Conservation (phyloP, 2,329 filamentous ascomycete species). For the Pestalotiopsis sp. region DNA sequence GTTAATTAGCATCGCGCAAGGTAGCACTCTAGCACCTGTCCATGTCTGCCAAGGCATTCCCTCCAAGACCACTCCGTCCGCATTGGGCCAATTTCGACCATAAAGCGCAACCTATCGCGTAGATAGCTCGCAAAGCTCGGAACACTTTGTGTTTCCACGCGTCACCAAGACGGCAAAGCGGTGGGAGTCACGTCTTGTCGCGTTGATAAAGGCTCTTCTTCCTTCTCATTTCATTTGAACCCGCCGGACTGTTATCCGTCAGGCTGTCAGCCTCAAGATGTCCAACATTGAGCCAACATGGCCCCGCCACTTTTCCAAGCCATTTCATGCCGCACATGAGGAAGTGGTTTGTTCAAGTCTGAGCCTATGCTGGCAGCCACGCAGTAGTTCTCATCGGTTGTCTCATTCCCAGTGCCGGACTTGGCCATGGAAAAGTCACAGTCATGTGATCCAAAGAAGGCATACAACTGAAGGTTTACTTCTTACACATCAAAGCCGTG, state of each 20-base stretch:
- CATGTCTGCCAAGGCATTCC: background rate
- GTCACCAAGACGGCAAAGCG: constrained; percentile 19
- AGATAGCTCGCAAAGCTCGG: background rate
- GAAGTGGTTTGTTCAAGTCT: background rate
- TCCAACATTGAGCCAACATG: background rate
- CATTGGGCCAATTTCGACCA: constrained; percentile 7
- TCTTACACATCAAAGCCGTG: background rate
- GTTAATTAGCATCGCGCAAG: constrained; percentile 15
- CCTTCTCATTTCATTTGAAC: background rate
- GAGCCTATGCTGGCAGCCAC: background rate
- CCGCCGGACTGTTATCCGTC: background rate
- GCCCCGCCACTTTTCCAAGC: background rate
- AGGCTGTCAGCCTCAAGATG: background rate
- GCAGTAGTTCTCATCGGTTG: background rate
- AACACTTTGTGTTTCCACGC: constrained; percentile 27
- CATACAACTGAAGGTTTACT: background rate
- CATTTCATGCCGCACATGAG: background rate
- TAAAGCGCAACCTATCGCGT: constrained; percentile 14
- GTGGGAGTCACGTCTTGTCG: constrained; percentile 24
- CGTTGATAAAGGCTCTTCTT: constrained; percentile 23
- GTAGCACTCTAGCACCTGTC: background rate
- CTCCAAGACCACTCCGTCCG: background rate
- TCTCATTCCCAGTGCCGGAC: background rate
- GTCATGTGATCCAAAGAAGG: background rate
- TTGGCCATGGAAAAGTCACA: background rate